phyloP scores from a whole-genome alignment of 2,329 filamentous ascomycete species.

The Epichloe glyceriae region DNA sequence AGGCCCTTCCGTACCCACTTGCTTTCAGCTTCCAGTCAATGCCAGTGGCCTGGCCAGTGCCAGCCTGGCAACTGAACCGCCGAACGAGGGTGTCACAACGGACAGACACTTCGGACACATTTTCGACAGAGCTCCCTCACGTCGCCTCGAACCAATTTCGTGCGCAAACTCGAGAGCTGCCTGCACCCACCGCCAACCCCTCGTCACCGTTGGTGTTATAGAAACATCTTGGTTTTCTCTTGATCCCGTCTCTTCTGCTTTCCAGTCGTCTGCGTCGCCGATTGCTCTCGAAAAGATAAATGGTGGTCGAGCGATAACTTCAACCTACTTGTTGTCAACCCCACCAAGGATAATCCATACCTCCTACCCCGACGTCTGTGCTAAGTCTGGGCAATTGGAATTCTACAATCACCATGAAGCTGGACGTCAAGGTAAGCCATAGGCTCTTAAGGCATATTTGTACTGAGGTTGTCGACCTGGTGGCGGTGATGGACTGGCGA shows the following conservation, averaged over 20 bases:
- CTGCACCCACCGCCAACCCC: background rate
- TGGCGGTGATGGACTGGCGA: background rate
- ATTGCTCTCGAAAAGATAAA: constrained; percentile 1
- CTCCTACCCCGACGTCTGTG: background rate
- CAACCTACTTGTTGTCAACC: background rate
- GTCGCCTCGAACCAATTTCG: background rate
- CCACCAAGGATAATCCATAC: constrained; percentile 1
- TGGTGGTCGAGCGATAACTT: constrained; percentile 4
- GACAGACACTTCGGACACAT: constrained; percentile 5
- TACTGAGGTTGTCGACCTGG: background rate
- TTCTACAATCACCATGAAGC: constrained; percentile 22
- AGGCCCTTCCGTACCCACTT: background rate
- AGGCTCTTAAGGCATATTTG: background rate
- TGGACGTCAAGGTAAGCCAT: constrained; percentile 28
- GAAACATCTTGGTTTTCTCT: background rate
- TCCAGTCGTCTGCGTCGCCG: background rate
- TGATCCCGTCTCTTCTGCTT: background rate
- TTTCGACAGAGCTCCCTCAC: constrained; percentile 5
- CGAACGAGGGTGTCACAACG: constrained; percentile 1
- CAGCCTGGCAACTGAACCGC: constrained; percentile 7
- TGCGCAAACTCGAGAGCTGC: constrained; percentile 1
- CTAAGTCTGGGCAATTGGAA: background rate
- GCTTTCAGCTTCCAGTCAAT: background rate
- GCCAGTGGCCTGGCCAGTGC: background rate
- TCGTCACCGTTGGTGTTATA: background rate